phyloP scores from a whole-genome alignment of 179 eudicot genomes.

The Pouteria campechiana region DNA sequence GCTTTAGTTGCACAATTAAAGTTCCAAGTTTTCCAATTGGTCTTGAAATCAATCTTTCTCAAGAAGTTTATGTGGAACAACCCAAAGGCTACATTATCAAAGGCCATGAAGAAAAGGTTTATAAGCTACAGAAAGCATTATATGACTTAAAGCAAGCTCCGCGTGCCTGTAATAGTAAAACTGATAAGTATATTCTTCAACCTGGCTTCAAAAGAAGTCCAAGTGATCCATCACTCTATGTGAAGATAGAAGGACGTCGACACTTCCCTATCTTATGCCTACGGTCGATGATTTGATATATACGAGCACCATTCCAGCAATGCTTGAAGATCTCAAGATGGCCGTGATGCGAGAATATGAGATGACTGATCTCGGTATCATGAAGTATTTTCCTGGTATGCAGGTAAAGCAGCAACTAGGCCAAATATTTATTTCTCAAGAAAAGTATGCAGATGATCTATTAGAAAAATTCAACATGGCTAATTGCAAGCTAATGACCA shows the following conservation, averaged over 20 bases:
- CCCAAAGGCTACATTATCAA: not conserved
- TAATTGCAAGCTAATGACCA: not conserved
- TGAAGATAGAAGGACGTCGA: not conserved
- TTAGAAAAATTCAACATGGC: not conserved
- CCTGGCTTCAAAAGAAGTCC: not conserved
- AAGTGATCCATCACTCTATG: not conserved
- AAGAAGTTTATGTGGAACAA: not conserved
- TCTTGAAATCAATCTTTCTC: not conserved
- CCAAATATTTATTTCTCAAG: not conserved
- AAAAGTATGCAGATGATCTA: not conserved
- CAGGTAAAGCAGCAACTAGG: not conserved
- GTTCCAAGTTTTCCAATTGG: not conserved
- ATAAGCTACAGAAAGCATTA: not conserved
- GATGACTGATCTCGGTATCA: conserved; percentile 1
- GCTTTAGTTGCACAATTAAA: not conserved
- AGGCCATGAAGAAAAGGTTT: not conserved
- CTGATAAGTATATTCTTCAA: not conserved
- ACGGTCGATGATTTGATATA: conserved; percentile 6
- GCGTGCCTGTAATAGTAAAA: not conserved
- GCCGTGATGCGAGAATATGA: not conserved
- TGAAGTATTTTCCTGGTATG: not conserved
- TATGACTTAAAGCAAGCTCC: conserved; percentile 3
- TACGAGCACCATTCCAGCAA: not conserved
- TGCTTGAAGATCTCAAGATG: conserved; percentile 3
- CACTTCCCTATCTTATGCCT: not conserved